Evolutionary conservation across 2,329 filamentous ascomycete genomes (phyloP).

Genomic region (Purpureocillium takamizusanense): DNA sequence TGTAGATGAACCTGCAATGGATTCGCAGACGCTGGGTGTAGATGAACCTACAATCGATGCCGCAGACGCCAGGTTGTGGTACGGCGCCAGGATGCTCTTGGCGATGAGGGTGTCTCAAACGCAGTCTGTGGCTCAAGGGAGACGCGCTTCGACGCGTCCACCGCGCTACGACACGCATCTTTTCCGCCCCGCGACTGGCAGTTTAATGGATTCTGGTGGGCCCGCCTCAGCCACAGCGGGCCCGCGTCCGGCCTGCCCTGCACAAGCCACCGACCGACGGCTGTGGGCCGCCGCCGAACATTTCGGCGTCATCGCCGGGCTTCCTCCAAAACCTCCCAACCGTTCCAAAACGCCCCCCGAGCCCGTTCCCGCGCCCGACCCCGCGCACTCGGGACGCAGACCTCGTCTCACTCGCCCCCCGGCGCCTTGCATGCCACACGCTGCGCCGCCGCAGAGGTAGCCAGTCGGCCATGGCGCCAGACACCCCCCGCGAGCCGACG

Average conservation of each 20-base stretch:
- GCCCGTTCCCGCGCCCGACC: too few relatives aligned
- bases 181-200: constrained; percentile 11
- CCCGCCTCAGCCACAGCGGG: constrained; percentile 8
- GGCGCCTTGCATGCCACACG: constrained; percentile 4
- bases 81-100: too few relatives aligned
- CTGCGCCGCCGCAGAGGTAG: constrained; percentile 14
- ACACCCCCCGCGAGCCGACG: constrained; percentile 14
- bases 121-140: constrained; percentile 9
- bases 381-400: too few relatives aligned
- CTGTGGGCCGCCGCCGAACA: neutral
- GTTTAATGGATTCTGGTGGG: constrained; percentile 22
- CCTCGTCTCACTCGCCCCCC: too few relatives aligned
- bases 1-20: too few relatives aligned
- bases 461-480: constrained; percentile 26
- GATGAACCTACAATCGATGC: too few relatives aligned
- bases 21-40: too few relatives aligned
- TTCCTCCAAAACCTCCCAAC: neutral
- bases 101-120: too few relatives aligned
- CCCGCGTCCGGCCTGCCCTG: neutral
- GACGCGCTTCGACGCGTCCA: constrained; percentile 23
- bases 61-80: neutral
- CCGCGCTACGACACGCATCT: constrained; percentile 14
- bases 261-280: neutral
- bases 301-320: neutral
- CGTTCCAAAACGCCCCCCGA: too few relatives aligned